Conservation (phyloP, 352 stramenopile genomes). For the Thalassiosira allenii region DNA sequence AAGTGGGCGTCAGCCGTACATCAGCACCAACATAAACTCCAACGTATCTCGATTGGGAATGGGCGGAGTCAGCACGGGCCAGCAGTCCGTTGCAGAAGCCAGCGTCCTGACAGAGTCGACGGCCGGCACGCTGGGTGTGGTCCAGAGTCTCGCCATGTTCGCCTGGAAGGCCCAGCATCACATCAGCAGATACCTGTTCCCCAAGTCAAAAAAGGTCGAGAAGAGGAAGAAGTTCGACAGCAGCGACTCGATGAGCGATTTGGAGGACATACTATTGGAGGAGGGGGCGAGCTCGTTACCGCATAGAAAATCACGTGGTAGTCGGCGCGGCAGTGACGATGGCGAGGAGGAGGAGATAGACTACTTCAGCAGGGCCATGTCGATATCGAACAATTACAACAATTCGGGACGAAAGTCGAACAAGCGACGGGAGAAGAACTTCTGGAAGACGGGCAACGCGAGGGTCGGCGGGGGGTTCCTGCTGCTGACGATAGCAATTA, state of each 20-base stretch:
- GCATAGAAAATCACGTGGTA: conserved; percentile 3
- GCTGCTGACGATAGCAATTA: conserved; percentile 15
- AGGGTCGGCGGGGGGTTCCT: conserved; percentile 16
- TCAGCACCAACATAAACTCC: conserved; percentile 22
- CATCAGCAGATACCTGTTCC: conserved; percentile 41
- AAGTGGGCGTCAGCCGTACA: no score
- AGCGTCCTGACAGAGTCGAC: conserved; percentile 22
- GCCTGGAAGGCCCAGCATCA: conserved; percentile 37
- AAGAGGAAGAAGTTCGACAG: conserved; percentile 56
- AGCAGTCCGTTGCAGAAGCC: conserved; percentile 23
- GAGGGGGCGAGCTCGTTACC: conserved; percentile 31
- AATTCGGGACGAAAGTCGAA: no score
- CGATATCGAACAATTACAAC: conserved; percentile 13
- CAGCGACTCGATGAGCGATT: conserved; percentile 35
- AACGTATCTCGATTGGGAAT: conserved; percentile 51
- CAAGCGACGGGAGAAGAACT: conserved; percentile 11
- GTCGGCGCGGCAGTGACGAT: no score
- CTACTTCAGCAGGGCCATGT: conserved; percentile 62
- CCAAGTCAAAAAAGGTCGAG: conserved; percentile 29
- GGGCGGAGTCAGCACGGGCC: conserved; percentile 39
- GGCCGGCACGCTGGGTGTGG: conserved; percentile 1
- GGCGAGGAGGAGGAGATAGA: conserved; percentile 56
- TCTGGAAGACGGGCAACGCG: conserved; percentile 6
- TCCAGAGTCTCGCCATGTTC: conserved; percentile 26
- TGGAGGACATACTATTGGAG: conserved; percentile 52